Percentiles rank a stretch among this genome's conserved stretches.
These are phyloP conservation scores for Carex cristatella DNA, from an alignment of 176 grass and related monocot genomes.

Conservation along the genomic window DNA sequence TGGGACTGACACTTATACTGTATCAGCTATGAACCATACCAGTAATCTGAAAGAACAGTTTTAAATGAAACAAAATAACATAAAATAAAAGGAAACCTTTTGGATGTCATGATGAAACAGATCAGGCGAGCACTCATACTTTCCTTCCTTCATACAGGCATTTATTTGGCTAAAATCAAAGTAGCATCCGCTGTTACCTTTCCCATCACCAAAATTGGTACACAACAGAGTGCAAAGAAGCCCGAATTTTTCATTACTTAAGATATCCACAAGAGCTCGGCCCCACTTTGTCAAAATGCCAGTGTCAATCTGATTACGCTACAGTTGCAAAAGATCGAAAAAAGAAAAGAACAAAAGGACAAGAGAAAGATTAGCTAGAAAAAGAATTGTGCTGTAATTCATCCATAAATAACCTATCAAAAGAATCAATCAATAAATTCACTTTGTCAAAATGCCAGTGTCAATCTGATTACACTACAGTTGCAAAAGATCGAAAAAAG, in stretches of 20 bases:
- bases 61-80: not conserved
- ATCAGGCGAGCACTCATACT: slow-evolving; percentile 50
- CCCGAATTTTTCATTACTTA: slow-evolving; percentile 71
- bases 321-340: not conserved
- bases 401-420: not conserved
- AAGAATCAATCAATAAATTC: not conserved
- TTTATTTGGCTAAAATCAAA: slow-evolving; percentile 66
- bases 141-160: slow-evolving; percentile 61
- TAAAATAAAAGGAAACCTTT: slow-evolving; percentile 40
- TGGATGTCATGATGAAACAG: slow-evolving; percentile 69
- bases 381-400: not conserved
- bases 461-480: too few relatives aligned
- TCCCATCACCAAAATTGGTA: slow-evolving; percentile 45
- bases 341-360: not conserved
- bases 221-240: slow-evolving; percentile 62
- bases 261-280: slow-evolving; percentile 40
- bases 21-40: not conserved
- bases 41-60: not conserved
- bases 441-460: not conserved
- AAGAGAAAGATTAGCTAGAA: not conserved
- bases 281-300: not conserved
- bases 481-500: not conserved
- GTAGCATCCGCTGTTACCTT: slow-evolving; percentile 13
- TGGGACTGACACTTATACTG: not conserved
- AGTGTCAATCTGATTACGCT: slow-evolving; percentile 7